A percentile compares a stretch with the other conserved stretches of the same genome.
Evolutionary conservation across 441 rosid species (phyloP).

Genomic region (Gossypium schwendimanii): DNA sequence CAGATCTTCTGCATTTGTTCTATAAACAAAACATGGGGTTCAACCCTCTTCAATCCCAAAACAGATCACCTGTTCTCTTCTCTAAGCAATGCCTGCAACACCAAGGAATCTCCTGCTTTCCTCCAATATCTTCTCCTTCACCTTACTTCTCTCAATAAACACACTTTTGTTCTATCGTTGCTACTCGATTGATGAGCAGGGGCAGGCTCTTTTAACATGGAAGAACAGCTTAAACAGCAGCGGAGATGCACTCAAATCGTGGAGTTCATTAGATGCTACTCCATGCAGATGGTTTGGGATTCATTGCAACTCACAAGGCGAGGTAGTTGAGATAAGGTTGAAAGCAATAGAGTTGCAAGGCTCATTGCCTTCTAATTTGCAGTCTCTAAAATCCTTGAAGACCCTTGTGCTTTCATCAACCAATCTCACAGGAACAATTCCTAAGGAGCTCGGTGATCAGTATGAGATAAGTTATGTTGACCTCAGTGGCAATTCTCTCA

Average conservation of each 20-base stretch:
- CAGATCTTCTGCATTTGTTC: slow-evolving; percentile 60
- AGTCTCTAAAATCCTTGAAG: slow-evolving; percentile 48
- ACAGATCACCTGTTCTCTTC: slow-evolving; percentile 42
- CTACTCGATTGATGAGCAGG: slow-evolving; percentile 56
- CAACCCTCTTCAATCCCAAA: slow-evolving; percentile 85
- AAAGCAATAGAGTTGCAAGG: slow-evolving; percentile 58
- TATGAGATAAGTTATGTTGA: slow-evolving; percentile 45
- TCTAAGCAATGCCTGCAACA: slow-evolving; percentile 52
- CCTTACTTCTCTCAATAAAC: slow-evolving; percentile 32
- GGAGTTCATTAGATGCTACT: slow-evolving; percentile 43
- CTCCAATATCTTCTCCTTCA: slow-evolving; percentile 36
- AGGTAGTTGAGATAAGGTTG: slow-evolving; percentile 53
- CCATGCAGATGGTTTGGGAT: slow-evolving; percentile 83
- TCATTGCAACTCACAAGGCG: slow-evolving; percentile 51
- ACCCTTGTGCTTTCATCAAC: slow-evolving; percentile 54
- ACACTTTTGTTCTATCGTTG: slow-evolving; percentile 38
- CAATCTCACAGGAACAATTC: slow-evolving; percentile 67
- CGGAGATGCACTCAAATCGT: slow-evolving; percentile 37
- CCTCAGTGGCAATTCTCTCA: slow-evolving; percentile 64
- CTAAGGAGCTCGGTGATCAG: slow-evolving; percentile 60
- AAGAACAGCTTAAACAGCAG: slow-evolving; percentile 54
- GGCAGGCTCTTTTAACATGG: slow-evolving; percentile 74
- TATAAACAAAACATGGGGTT: slow-evolving; percentile 87
- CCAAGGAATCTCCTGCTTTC: slow-evolving; percentile 39
- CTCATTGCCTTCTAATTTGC: slow-evolving; percentile 51